Percentiles rank a stretch among this genome's conserved stretches.
Conservation (phyloP, 1,284 basidiomycete genomes). For the Stygiomarasmius scandens region DNA sequence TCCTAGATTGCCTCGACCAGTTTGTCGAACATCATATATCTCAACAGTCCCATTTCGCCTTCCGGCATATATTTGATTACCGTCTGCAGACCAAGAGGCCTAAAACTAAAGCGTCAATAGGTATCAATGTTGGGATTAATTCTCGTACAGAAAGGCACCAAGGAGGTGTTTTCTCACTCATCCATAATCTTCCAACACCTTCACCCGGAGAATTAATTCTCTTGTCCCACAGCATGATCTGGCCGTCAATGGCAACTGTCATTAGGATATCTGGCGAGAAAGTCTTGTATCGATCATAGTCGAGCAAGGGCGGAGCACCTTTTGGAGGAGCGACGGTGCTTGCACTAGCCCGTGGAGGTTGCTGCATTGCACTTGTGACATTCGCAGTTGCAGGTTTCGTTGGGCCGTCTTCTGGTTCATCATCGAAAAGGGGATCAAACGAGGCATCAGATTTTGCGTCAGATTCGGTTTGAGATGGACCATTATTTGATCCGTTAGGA, state of each 20-base stretch:
- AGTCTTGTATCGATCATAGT: slow-evolving; percentile 56
- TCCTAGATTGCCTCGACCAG: slow-evolving; percentile 58
- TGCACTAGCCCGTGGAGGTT: slow-evolving; percentile 25
- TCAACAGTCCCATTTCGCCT: slow-evolving; percentile 91
- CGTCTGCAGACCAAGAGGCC: slow-evolving; percentile 95
- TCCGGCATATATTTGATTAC: slow-evolving; percentile 88
- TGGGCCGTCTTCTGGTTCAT: slow-evolving; percentile 68
- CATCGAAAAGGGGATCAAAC: slow-evolving; percentile 82
- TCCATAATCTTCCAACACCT: slow-evolving; percentile 83
- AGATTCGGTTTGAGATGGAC: slow-evolving; percentile 35
- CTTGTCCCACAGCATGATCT: slow-evolving; percentile 90
- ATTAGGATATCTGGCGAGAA: slow-evolving; percentile 87
- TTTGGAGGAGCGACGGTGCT: slow-evolving; percentile 57
- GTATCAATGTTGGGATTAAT: slow-evolving; percentile 11
- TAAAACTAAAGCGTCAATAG: slow-evolving; percentile 32
- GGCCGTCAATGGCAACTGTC: slow-evolving; percentile 91
- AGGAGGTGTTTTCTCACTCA: slow-evolving; percentile 90
- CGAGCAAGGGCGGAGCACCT: slow-evolving; percentile 73
- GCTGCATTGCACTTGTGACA: slow-evolving; percentile 17
- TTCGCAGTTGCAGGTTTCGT: slow-evolving; percentile 21
- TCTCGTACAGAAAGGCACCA: slow-evolving; percentile 91
- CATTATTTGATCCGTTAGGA: slow-evolving; percentile 11
- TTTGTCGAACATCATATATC: slow-evolving; percentile 89
- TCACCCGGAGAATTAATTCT: slow-evolving; percentile 64
- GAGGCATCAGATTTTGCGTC: slow-evolving; percentile 78